These are phyloP conservation scores for Scleroderma bovista DNA, from an alignment of 768 basidiomycete genomes.

Conservation along the genomic window DNA sequence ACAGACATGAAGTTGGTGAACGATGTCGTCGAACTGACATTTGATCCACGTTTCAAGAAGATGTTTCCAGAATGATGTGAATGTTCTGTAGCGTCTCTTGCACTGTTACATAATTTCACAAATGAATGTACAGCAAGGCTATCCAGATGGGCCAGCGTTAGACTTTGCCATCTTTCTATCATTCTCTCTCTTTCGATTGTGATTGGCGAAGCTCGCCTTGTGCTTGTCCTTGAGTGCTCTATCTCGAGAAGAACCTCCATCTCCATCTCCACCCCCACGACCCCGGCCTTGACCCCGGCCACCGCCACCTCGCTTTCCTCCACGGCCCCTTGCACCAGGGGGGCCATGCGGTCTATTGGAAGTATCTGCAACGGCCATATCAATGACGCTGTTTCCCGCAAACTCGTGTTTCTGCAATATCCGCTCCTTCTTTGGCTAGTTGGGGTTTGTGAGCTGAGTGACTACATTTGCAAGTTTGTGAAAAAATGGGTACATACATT, in stretches of 20 bases:
- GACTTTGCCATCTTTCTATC: slow-evolving; percentile 82
- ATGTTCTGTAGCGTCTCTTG: neutral
- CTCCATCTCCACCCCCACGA: slow-evolving; percentile 23
- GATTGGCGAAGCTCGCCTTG: slow-evolving; percentile 68
- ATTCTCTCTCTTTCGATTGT: slow-evolving; percentile 75
- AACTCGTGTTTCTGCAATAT: slow-evolving; percentile 76
- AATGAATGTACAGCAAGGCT: neutral
- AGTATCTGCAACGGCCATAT: neutral
- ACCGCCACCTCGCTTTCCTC: slow-evolving; percentile 35
- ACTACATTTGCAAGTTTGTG: slow-evolving; percentile 2
- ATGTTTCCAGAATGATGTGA: slow-evolving; percentile 36
- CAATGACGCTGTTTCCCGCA: slow-evolving; percentile 47
- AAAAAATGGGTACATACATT: slow-evolving; percentile 50
- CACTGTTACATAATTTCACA: neutral
- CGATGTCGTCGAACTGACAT: slow-evolving; percentile 55
- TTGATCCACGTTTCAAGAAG: slow-evolving; percentile 49
- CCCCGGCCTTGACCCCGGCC: slow-evolving; percentile 29
- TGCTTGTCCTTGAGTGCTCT: slow-evolving; percentile 73
- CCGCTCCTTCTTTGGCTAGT: slow-evolving; percentile 67
- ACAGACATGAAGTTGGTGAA: slow-evolving; percentile 58
- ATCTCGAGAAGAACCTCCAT: slow-evolving; percentile 41
- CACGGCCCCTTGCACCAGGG: slow-evolving; percentile 37
- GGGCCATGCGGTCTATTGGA: slow-evolving; percentile 3
- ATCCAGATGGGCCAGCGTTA: slow-evolving; percentile 38
- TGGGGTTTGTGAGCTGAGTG: neutral